Evolutionary conservation across 176 grass and related monocot species (phyloP), one percentile per base, ranked within the genome.

Genomic region (Poa annua): DNA sequence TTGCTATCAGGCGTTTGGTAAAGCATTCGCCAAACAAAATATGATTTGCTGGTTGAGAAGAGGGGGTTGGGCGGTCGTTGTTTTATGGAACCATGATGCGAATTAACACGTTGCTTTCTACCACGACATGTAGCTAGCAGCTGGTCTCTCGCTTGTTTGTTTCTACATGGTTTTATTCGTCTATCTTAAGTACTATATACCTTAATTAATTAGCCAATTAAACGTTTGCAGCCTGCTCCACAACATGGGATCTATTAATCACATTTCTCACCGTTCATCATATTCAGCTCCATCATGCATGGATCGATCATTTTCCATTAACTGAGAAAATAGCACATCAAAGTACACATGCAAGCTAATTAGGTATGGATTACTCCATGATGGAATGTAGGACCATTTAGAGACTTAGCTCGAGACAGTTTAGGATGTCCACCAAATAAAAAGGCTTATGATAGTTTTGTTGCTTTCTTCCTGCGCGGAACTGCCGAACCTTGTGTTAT

Each of bases 1-100:
- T 74, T 74, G 71, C 68, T 8, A 71, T 71, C 68, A 71, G 67
- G 12, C 41, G 68, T 71, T 71, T 71, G 68, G 68, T 71, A 71
- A 47, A 71, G 68, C n/a, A 21, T 16, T 50, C 48, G 48, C 48
- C 14, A 50, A 50, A 16, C 11, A 1, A 16, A 16, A 14, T 48
- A 14, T 48, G 47, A 16, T 34, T 65, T 65, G 62, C 64, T 25
- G 11, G n/a, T 8, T 26, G 69, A 50, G 44, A 14, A 20, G 44
- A 21, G 61, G 29, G 61, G 24, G 47, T 74, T 74, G 71, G 71
- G 71, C 71, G 71, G 71, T 74, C 71, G 52, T 74, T 74, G 71
- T 74, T 74, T 74, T 74, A 74, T 74, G 71, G 47, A 16, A 19
- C 9, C 41, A 10, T 51, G 71, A 19, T 74, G 47, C 47, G 34